Base-by-base conservation (phyloP, 1,139 yeast species). In the Debaryomyces sp. region DNA sequence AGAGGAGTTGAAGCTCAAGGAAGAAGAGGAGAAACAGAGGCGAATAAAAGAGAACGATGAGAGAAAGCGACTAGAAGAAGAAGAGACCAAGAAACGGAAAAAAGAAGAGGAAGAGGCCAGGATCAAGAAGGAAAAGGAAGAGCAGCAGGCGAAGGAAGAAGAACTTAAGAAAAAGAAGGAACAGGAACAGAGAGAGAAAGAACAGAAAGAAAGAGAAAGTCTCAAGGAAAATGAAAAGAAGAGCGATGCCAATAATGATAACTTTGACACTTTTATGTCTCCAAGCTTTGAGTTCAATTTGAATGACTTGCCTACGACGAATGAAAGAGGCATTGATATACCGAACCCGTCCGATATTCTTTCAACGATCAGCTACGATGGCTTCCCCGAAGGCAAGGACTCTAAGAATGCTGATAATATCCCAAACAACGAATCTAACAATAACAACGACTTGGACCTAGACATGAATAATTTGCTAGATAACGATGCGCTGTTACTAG, bases 391-490 rank as follows among this genome's bases (percentile, higher is more conserved):
- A 15, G 36, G 42, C 13, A 47, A 43, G n/a, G 42, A 23, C 23
- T 10, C 36, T 3, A 17, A 7, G 12, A 22, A 24, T 15, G 23
- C 15, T 9, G 51, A 46, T 7, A 48, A 45, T 29, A 52, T 47
- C 37, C 47, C 48, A 7, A 51, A 50, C 43, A 49, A 48, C 38
- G 52, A 50, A 9, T 50, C 50, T 26, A 53, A 42, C 30, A 52
- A 48, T n/a, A 49, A 44, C 22, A 47, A 51, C 21, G 65, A 64
- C 24, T 55, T 65, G 54, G 78, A 73, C 50, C 54, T 71, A 38
- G 77, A 73, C 50, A 71, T 74, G 69, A 72, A 74, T 51, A 73
- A 72, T 45, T 58, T 75, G 38, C 58, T 75, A 34, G 78, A 73
- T 2, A 75, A 68, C 49, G 77, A 72, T 50, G 77, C 74, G 55